phyloP scores from a whole-genome alignment of 2,329 filamentous ascomycete genomes.

The Ophiocordyceps robertsii region DNA sequence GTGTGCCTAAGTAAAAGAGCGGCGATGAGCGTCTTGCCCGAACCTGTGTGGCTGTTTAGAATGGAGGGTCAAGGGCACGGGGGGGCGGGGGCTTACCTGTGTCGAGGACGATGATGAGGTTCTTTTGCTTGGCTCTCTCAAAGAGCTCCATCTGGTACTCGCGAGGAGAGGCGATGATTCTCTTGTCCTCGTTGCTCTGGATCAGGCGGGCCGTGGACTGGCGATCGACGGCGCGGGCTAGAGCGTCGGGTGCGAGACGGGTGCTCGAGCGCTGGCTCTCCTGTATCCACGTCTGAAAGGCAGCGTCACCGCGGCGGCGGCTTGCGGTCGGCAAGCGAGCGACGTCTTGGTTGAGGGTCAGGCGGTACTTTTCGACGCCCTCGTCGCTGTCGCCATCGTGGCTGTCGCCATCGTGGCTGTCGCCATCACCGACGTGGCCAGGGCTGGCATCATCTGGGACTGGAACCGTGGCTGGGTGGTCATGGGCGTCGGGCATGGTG shows the following conservation, averaged over 20 bases:
- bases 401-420: neutral
- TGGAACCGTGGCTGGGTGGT: neutral
- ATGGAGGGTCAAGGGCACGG: neutral
- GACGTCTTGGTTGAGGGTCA: neutral
- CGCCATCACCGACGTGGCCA: neutral
- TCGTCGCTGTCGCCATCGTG: conserved; percentile 12
- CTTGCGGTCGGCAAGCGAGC: neutral
- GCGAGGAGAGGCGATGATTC: conserved; percentile 63
- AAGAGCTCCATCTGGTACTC: conserved; percentile 92
- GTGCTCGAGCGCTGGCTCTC: neutral
- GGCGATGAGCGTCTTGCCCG: conserved; percentile 93
- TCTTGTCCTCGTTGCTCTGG: conserved; percentile 10
- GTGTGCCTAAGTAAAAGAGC: conserved; percentile 68
- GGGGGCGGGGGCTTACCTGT: conserved; percentile 43
- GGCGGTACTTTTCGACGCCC: conserved; percentile 2
- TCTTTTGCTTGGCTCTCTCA: conserved; percentile 69
- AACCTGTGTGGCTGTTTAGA: conserved; percentile 36
- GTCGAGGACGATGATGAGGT: conserved; percentile 85
- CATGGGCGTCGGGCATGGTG: too few relatives aligned
- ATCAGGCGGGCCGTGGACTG: neutral
- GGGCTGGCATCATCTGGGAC: neutral
- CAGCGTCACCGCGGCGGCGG: conserved; percentile 1
- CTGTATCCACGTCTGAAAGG: conserved; percentile 5
- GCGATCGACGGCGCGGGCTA: neutral
- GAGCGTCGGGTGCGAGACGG: neutral